Conservation (phyloP, 495 filamentous ascomycete species). For the Hypomontagnella monticulosa region DNA sequence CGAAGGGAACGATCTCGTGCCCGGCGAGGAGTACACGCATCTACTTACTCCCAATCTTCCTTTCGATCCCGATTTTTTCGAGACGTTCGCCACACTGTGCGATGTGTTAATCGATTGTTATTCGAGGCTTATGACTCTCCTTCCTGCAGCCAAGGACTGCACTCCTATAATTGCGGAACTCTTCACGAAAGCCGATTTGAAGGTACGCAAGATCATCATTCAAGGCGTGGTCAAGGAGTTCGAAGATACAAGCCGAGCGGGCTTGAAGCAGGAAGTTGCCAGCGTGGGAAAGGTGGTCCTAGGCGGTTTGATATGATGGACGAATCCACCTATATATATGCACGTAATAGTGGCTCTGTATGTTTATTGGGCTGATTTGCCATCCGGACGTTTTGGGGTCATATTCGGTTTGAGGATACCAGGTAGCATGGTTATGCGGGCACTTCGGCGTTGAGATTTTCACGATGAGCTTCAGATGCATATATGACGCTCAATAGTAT, state of each 20-base stretch:
- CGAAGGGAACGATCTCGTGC: constrained; percentile 60
- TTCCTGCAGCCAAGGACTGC: constrained; percentile 72
- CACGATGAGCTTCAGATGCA: constrained; percentile 17
- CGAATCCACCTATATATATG: constrained; percentile 12
- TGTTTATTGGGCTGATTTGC: constrained; percentile 18
- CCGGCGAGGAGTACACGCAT: constrained; percentile 85
- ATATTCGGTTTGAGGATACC: constrained; percentile 33
- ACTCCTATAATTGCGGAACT: constrained; percentile 72
- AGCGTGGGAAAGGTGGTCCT: constrained; percentile 89
- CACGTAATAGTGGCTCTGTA: constrained; percentile 10
- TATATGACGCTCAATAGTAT: constrained; percentile 17
- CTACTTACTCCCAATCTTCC: constrained; percentile 91
- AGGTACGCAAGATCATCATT: constrained; percentile 85
- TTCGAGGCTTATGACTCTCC: constrained; percentile 74
- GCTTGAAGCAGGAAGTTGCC: constrained; percentile 79
- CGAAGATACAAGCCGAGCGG: constrained; percentile 80
- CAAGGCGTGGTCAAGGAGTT: constrained; percentile 88
- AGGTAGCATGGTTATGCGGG: constrained; percentile 26
- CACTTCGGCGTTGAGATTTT: constrained; percentile 35
- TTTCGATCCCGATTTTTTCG: constrained; percentile 97
- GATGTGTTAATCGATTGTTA: constrained; percentile 96
- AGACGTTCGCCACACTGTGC: constrained; percentile 96
- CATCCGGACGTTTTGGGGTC: constrained; percentile 32
- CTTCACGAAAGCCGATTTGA: constrained; percentile 89
- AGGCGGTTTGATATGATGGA: constrained; percentile 80